Conservation (phyloP, 2,329 filamentous ascomycete species). For the Talaromyces marneffei region DNA sequence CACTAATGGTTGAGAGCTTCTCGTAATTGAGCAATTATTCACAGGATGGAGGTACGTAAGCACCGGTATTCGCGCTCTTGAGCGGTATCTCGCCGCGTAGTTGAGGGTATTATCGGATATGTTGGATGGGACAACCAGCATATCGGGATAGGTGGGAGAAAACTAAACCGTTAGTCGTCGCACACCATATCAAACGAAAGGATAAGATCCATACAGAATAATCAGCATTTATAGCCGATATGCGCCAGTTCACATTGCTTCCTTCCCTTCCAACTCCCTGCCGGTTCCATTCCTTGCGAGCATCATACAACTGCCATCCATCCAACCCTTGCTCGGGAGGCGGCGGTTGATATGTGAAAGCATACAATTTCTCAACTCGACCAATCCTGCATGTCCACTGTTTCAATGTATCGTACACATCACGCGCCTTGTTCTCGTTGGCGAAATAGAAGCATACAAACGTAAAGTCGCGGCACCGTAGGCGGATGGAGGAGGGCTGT, state of each 20-base stretch:
- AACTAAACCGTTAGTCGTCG: conserved; percentile 47
- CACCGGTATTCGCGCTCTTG: conserved; percentile 78
- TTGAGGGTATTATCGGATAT: conserved; percentile 98
- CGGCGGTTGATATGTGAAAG: conserved; percentile 76
- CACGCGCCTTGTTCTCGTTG: conserved; percentile 66
- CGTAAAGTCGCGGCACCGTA: conserved; percentile 88
- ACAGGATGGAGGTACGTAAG: conserved; percentile 92
- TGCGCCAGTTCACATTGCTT: conserved; percentile 76
- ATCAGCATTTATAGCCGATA: conserved; percentile 83
- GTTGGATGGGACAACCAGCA: conserved; percentile 75
- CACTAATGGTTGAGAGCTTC: conserved; percentile 86
- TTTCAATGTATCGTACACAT: conserved; percentile 83
- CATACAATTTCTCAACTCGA: conserved; percentile 81
- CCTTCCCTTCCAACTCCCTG: conserved; percentile 81
- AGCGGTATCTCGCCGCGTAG: conserved; percentile 84
- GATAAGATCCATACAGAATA: conserved; percentile 52
- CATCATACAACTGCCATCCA: conserved; percentile 81
- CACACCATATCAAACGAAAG: conserved; percentile 16
- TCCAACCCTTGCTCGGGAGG: conserved; percentile 67
- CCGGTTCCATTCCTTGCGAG: conserved; percentile 75
- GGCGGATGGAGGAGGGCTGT: conserved; percentile 72
- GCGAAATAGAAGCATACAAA: conserved; percentile 87
- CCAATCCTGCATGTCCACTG: conserved; percentile 74
- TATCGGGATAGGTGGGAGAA: conserved; percentile 82
- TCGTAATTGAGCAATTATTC: conserved; percentile 94